Evolutionary conservation across 352 stramenopile species (phyloP), one percentile per base, ranked within the genome.

Genomic region (Pythium plurisporium): DNA sequence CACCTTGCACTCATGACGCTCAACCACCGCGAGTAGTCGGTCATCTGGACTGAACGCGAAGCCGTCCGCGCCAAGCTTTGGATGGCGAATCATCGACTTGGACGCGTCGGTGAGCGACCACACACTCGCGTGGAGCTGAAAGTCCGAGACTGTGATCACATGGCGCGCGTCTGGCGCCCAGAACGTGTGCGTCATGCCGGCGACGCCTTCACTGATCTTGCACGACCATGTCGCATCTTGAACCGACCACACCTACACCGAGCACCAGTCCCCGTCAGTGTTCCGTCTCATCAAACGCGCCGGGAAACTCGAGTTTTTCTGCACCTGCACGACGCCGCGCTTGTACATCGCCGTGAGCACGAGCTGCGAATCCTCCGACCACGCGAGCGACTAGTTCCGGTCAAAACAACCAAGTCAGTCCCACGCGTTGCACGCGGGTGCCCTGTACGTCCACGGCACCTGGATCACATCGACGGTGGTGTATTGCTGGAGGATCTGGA

Each of bases 1-100:
- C 17, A 88, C 80, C 68, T 91, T 94, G 72, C 84, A 89, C 29
- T 91, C 82, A 9, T 84, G 72, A 12, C 84, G 76, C 56, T 94
- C 84, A 4, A 65, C 74, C 6, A 94, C 78, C 5, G 80, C 82
- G 15, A 94, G 55, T 10, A 86, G 79, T 17, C 66, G 55, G 3
- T 70, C 74, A 57, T 86, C 79, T 9, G 63, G 36, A 29, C 77
- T 89, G 53, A 91, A 94, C 14, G 71, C 62, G 34, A 94, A 72
- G 0, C 82, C 84, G 4, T 91, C 79, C 3, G 56, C 74, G 9
- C 67, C 67, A 37, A 94, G 70, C 51, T 94, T 94, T 9, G 84
- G 84, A 43, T 70, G 73, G 5, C 78, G 70, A 49, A 92, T 87
- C 38, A 73, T 72, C 25, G 70, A 86, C 23, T 83, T 76, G 20